phyloP scores from a whole-genome alignment of 306 rosid species.

The Canavalia gladiata region DNA sequence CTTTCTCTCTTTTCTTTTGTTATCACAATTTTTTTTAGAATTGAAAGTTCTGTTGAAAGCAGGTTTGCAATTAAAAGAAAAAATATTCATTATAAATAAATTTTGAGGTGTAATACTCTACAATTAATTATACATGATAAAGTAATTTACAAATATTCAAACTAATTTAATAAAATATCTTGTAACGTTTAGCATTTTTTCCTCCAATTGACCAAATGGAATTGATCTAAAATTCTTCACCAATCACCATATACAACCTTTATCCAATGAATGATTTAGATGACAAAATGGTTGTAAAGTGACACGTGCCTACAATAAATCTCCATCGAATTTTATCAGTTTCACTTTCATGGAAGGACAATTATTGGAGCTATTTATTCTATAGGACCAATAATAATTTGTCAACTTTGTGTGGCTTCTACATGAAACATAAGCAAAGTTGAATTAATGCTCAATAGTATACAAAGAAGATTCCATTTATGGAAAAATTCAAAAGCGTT shows the following conservation, averaged over 20 bases:
- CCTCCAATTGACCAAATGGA: background rate
- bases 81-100: too few species aligned
- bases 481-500: background rate
- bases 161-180: background rate
- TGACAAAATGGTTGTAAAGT: slow-evolving; percentile 50
- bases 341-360: slow-evolving; percentile 13
- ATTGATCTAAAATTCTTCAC: background rate
- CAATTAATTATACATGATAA: background rate
- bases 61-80: too few species aligned
- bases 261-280: too few species aligned
- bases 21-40: too few species aligned
- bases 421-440: slow-evolving; percentile 13
- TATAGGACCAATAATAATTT: background rate
- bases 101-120: too few species aligned
- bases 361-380: slow-evolving; percentile 43
- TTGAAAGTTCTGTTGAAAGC: too few species aligned
- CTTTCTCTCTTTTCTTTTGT: too few species aligned
- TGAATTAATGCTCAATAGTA: background rate
- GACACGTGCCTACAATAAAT: slow-evolving; percentile 28
- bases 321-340: slow-evolving; percentile 7
- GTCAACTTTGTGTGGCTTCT: slow-evolving; percentile 19
- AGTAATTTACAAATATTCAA: background rate
- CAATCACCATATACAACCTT: background rate
- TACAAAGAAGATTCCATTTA: background rate
- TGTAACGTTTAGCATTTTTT: background rate